A percentile compares a stretch with the other conserved stretches of the same genome.
These are phyloP conservation scores for Astrothelium macrocarpum DNA, from an alignment of 495 filamentous ascomycete genomes.

Conservation along the genomic window DNA sequence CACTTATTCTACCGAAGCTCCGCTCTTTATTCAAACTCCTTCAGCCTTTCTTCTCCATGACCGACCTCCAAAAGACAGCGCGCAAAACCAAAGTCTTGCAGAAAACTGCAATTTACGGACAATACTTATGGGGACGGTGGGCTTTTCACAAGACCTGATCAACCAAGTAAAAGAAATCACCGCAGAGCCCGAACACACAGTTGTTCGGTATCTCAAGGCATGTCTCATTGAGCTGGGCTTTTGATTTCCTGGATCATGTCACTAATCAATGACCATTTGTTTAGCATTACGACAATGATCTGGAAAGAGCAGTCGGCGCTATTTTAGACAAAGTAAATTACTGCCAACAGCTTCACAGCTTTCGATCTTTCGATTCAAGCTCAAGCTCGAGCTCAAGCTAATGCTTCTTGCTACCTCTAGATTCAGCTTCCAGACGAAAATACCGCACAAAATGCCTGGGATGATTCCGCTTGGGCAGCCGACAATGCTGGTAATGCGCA, in stretches of 20 bases:
- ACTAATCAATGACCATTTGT: not conserved
- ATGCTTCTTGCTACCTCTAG: not conserved
- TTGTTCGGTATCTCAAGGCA: constrained; percentile 13
- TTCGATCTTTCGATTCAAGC: not conserved
- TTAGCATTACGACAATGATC: constrained; percentile 12
- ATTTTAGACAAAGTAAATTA: constrained; percentile 15
- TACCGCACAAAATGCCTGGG: constrained; percentile 4
- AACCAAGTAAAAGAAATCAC: constrained; percentile 10
- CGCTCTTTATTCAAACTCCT: no score
- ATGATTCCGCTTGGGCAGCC: constrained; percentile 6
- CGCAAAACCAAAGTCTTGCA: not conserved
- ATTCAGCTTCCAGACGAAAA: not conserved
- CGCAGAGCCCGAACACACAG: not conserved
- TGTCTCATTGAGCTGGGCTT: no score
- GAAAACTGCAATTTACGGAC: not conserved
- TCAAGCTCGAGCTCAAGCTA: no score
- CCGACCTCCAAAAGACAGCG: not conserved
- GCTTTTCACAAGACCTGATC: constrained; percentile 7
- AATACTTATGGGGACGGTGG: constrained; percentile 4
- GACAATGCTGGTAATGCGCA: constrained; percentile 10
- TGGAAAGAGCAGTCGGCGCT: constrained; percentile 8
- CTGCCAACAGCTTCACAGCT: not conserved
- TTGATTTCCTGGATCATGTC: not conserved
- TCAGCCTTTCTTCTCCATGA: not conserved
- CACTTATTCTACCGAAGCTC: no score